Base-by-base conservation (phyloP, 1,284 basidiomycete species). In the Xanthoconium separans region DNA sequence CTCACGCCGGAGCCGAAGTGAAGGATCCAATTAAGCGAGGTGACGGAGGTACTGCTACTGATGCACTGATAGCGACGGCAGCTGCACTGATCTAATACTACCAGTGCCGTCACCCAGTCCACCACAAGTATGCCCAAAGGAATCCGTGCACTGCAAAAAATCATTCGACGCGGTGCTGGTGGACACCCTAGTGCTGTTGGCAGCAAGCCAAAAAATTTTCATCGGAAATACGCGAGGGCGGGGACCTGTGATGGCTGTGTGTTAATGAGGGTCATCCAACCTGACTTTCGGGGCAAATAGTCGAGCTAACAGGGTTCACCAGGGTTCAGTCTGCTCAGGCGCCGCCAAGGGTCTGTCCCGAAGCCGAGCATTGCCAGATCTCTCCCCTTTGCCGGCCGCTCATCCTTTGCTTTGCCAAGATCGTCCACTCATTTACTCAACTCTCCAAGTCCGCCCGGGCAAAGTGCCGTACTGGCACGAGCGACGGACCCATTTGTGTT, bases 231-330 rank as follows among this genome's bases (percentile, higher is more conserved):
- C 66, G 68, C 68, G 68, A 71, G 51, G 65, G 69, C 68, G 68
- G 68, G 68, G 68, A 70, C 68, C 68, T 70, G 60, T 53, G 65
- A 73, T 60, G 71, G 68, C 68, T 70, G 71, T 73, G 68, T 73
- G 66, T 58, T 67, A 70, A 70, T 67, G 69, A 70, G 66, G 62
- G 59, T 61, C 66, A 47, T 60, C 51, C 62, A 58, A 34, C 58
- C 58, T 65, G 54, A 64, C 60, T 71, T 72, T 61, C 62, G 64
- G 65, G 56, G 65, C 51, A 73, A 68, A 61, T 68, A 62, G 52
- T 58, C 62, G 48, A 56, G 58, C 57, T 54, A 52, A 46, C 51
- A 67, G 59, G 60, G 63, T 70, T 68, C 54, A 45, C 54, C 68
- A 69, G 65, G 65, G 67, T 69, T 65, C 67, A 61, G 51, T 16